These are phyloP conservation scores for Pisolithus tinctorius DNA, from an alignment of 768 basidiomycete genomes.

Conservation along the genomic window DNA sequence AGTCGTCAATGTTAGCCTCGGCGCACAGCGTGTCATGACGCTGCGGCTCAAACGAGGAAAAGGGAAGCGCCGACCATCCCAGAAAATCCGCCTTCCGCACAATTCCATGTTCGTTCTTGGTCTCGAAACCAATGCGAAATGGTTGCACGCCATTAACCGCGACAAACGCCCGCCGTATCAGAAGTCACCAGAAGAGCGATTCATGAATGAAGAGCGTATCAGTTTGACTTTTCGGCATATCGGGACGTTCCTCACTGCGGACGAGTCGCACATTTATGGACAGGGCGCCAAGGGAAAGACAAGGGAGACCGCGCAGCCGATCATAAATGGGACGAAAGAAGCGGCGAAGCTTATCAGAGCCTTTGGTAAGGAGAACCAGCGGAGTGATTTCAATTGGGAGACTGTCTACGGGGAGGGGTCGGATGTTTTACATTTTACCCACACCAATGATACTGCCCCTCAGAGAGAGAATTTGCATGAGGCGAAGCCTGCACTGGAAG, in stretches of 20 bases:
- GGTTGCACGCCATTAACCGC: constrained; percentile 71
- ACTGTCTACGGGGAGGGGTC: constrained; percentile 57
- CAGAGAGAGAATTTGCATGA: no score
- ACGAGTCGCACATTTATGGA: constrained; percentile 54
- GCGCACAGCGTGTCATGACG: constrained; percentile 72
- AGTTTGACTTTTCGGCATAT: constrained; percentile 77
- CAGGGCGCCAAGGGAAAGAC: constrained; percentile 68
- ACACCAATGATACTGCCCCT: constrained; percentile 9
- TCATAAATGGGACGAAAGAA: constrained; percentile 46
- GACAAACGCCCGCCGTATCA: constrained; percentile 56
- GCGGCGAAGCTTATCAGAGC: constrained; percentile 45
- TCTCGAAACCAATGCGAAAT: constrained; percentile 60
- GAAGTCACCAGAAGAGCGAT: constrained; percentile 52
- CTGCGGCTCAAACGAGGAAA: constrained; percentile 52
- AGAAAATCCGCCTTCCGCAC: constrained; percentile 69
- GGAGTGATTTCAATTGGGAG: constrained; percentile 67
- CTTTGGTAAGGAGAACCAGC: constrained; percentile 72
- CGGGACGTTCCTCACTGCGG: constrained; percentile 60
- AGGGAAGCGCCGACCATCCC: constrained; percentile 34
- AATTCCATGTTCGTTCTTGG: constrained; percentile 84
- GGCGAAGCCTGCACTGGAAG: no score
- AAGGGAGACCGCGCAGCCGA: constrained; percentile 43
- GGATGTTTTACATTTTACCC: constrained; percentile 57
- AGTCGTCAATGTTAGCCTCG: constrained; percentile 77
- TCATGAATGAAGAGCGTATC: constrained; percentile 58